These are phyloP conservation scores for Mycena albidolilacea DNA, from an alignment of 768 basidiomycete species.

Conservation along the genomic window DNA sequence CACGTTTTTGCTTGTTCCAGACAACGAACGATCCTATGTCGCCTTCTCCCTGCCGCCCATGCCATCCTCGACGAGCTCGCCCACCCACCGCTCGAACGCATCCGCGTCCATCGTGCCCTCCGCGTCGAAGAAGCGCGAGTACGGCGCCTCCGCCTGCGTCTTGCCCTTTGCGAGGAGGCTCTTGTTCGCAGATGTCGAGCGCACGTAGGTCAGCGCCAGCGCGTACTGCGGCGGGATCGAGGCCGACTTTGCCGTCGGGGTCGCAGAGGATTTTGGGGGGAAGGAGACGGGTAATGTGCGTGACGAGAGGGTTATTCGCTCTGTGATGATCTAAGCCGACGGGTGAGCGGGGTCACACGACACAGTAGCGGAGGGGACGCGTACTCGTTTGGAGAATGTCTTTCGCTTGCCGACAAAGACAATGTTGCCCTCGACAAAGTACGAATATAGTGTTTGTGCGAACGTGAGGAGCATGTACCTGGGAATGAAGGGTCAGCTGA, in stretches of 20 bases:
- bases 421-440: constrained; percentile 86
- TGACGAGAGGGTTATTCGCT: constrained; percentile 86
- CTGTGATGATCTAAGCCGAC: constrained; percentile 83
- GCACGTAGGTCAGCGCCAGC: constrained; percentile 78
- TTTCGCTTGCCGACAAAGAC: constrained; percentile 94
- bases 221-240: constrained; percentile 72
- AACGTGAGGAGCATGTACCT: constrained; percentile 85
- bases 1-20: constrained; percentile 1
- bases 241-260: constrained; percentile 38
- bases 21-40: constrained; percentile 45
- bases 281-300: constrained; percentile 71
- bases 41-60: constrained; percentile 75
- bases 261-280: constrained; percentile 44
- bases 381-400: constrained; percentile 87
- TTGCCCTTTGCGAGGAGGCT: constrained; percentile 82
- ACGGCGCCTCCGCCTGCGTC: constrained; percentile 68
- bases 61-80: constrained; percentile 75
- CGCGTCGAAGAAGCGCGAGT: constrained; percentile 86
- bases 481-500: constrained; percentile 4
- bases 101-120: constrained; percentile 85
- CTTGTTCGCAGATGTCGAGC: constrained; percentile 89
- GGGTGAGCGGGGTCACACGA: constrained; percentile 46
- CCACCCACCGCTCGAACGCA: constrained; percentile 84
- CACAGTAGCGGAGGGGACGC: constrained; percentile 39
- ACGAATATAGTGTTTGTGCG: constrained; percentile 85